A percentile compares a stretch with the other conserved stretches of the same genome.
Evolutionary conservation across 805 yeast genomes (phyloP).

Genomic region (Candida bentonensis): DNA sequence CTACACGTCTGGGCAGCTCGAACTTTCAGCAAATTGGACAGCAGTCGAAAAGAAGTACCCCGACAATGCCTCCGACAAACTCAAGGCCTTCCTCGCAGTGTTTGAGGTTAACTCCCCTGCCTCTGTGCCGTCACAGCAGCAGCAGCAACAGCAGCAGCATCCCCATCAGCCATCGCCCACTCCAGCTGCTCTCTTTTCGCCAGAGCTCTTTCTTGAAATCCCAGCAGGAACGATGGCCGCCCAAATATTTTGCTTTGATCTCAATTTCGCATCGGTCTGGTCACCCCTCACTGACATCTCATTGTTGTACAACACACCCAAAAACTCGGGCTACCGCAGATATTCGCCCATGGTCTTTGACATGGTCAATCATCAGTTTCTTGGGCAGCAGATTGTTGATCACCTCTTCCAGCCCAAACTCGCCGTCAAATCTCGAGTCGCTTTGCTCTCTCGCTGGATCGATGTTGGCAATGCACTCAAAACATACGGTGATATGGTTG

Average conservation of each 20-base stretch:
- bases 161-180: too few relatives aligned
- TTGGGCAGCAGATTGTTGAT: slow-evolving; percentile 53
- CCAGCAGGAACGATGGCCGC: slow-evolving; percentile 42
- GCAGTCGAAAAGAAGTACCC: slow-evolving; percentile 11
- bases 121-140: slow-evolving; percentile 13
- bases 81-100: slow-evolving; percentile 10
- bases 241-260: slow-evolving; percentile 54
- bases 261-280: slow-evolving; percentile 56
- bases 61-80: slow-evolving; percentile 12
- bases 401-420: slow-evolving; percentile 45
- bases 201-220: slow-evolving; percentile 38
- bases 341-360: slow-evolving; percentile 70
- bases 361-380: slow-evolving; percentile 57
- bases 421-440: slow-evolving; percentile 33
- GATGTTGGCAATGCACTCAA: slow-evolving; percentile 67
- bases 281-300: slow-evolving; percentile 70
- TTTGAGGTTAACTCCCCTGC: slow-evolving; percentile 7
- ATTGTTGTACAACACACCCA: slow-evolving; percentile 40
- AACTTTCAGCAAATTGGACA: slow-evolving; percentile 12
- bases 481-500: slow-evolving; percentile 77
- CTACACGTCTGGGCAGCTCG: slow-evolving; percentile 12
- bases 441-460: slow-evolving; percentile 68
- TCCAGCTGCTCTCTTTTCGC: slow-evolving; percentile 19
- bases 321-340: slow-evolving; percentile 24
- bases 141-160: too few relatives aligned